Percentiles rank a stretch among this genome's conserved stretches.
phyloP scores from a whole-genome alignment of 345 rosid species.

The Viola odorata region DNA sequence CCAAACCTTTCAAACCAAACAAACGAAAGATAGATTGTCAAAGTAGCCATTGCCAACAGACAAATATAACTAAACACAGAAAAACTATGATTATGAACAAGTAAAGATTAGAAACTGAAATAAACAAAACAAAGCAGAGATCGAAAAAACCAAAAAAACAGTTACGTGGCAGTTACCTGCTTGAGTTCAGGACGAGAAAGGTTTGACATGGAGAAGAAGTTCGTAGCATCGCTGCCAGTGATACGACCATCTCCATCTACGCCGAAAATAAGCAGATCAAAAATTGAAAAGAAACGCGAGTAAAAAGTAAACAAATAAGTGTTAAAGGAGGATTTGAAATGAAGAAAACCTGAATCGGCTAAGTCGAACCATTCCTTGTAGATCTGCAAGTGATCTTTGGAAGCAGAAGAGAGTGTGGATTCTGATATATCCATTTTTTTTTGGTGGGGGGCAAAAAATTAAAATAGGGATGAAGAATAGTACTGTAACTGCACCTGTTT shows the following conservation, averaged over 20 bases:
- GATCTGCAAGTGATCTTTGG: slow-evolving; percentile 67
- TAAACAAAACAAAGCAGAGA: background rate
- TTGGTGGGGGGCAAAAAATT: no score
- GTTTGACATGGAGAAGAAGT: slow-evolving; percentile 74
- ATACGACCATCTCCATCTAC: slow-evolving; percentile 82
- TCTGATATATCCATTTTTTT: slow-evolving; percentile 43
- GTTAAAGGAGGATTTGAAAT: background rate
- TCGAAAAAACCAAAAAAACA: background rate
- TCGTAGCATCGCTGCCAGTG: slow-evolving; percentile 71
- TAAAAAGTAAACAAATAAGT: background rate
- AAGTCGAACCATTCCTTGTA: slow-evolving; percentile 74
- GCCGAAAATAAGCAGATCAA: background rate
- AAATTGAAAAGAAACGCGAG: background rate
- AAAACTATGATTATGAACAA: background rate
- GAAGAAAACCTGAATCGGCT: slow-evolving; percentile 65
- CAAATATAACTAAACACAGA: background rate
- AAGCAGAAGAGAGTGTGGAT: slow-evolving; percentile 31
- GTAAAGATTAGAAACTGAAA: background rate
- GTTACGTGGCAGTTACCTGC: slow-evolving; percentile 37
- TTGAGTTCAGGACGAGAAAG: slow-evolving; percentile 89
- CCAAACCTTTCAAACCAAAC: slow-evolving; percentile 53
- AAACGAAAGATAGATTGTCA: no score
- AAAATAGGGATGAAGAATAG: background rate
- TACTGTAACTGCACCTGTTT: background rate
- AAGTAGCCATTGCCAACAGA: background rate